Conservation (phyloP, 345 rosid genomes). For the Rhodomyrtus tomentosa region DNA sequence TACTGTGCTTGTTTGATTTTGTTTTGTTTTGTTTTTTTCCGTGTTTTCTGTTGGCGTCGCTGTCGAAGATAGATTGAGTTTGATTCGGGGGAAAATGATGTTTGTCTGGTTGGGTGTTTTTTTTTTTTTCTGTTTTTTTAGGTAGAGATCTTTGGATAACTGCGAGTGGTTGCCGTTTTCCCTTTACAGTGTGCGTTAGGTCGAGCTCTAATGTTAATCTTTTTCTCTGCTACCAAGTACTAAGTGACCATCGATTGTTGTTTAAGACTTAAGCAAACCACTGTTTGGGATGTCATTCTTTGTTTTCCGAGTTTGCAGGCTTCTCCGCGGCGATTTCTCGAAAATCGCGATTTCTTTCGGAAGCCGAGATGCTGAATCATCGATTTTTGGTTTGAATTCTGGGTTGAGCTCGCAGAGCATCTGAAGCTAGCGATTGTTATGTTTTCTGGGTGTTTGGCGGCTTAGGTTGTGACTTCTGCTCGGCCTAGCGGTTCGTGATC, state of each 20-base stretch:
- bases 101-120: background rate
- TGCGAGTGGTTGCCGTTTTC: background rate
- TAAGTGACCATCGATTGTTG: slow-evolving; percentile 7
- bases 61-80: background rate
- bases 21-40: too few relatives aligned
- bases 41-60: background rate
- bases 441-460: background rate
- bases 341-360: background rate
- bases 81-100: background rate
- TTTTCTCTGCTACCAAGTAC: background rate
- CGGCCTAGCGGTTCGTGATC: background rate
- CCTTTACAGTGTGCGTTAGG: slow-evolving; percentile 15
- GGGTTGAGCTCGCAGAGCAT: background rate
- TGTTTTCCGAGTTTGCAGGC: background rate
- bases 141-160: background rate
- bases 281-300: background rate
- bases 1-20: slow-evolving; percentile 1
- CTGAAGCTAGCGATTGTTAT: background rate
- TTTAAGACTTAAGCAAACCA: background rate
- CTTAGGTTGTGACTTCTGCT: background rate
- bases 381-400: background rate
- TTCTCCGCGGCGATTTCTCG: background rate
- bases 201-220: slow-evolving; percentile 15
- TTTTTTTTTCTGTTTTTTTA: background rate
- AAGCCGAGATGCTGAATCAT: background rate